Base-by-base conservation (phyloP, 371 early-diverging fungal genomes). In the Gilbertella persicaria region DNA sequence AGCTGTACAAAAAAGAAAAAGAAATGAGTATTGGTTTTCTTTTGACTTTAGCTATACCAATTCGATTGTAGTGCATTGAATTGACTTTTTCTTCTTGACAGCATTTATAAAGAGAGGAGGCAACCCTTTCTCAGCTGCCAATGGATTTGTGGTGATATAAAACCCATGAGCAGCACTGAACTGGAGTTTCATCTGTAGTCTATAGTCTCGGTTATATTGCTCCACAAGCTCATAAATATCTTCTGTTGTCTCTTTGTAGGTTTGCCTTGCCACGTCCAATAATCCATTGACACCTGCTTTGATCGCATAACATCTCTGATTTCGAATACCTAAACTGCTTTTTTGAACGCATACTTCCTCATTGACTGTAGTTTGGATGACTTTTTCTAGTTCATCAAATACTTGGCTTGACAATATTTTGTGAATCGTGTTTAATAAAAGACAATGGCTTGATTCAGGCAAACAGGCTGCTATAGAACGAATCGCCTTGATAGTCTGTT, bases 181-280 rank as follows among this genome's bases (percentile, higher is more conserved):
- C 20, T 80, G 78, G 3, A 88, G 68, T 50, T 90, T 88, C 40
- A 96, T 74, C 2, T 69, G 62, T 67, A 86, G 47, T 64, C 73
- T 20, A 81, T 87, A 80, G 37, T 35, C 10, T 17, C 62, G 60
- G 38, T 33, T 28, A 55, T 91, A 91, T 21, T 66, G 63, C 23
- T 78, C 69, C 5, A 83, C 82, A 7, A 91, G 63, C 7, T 89
- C 88, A 45, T 91, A 86, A 1, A 92, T 88, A 50, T 95, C 96
- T 37, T 91, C 81, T 16, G 87, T 85, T 2, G 85, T 79, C 66
- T 95, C 95, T 58, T 87, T 85, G 66, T 92, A 95, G 0, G 92
- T 88, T 65, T 90, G 88, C 2, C 94, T 73, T 4, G 93, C 89
- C 68, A 96, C 93, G 66, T 96, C 97, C 12, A 96, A 79, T 29